Base-by-base conservation (phyloP, 1,284 basidiomycete species). In the Entoloma clypeatum region DNA sequence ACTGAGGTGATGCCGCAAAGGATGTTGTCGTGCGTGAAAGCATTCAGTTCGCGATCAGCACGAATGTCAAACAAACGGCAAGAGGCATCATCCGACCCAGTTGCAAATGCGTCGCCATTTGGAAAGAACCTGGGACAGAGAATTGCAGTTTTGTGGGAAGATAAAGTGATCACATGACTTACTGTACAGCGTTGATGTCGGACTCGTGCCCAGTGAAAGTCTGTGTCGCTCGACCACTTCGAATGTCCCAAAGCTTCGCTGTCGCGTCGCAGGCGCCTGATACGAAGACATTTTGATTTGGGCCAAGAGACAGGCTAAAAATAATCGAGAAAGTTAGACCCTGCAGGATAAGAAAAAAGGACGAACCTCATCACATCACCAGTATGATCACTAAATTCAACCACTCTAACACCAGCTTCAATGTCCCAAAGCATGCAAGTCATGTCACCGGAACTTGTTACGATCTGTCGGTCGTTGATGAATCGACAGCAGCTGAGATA, bases 401-500 rank as follows among this genome's bases (percentile, higher is more conserved):
- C 86, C 10, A 93, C 88, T 48, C 93, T 77, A 2, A 93, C 91
- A 51, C 95, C 96, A 19, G 92, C 91, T 64, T 98, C 94, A 51
- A 99, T 91, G 67, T 99, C 95, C 95, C 96, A 99, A 27, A 98
- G 77, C 92, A 99, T 98, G 64, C 96, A 98, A 28, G 93, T 96
- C 94, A 98, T 99, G 67, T 99, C 95, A 47, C 95, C 95, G 13
- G 93, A 97, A 51, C 83, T 87, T 21, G 95, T 99, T 48, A 99
- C 83, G 57, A 99, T 97, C 74, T 99, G 93, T 46, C 94, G 79
- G 69, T 99, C 96, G 60, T 92, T 97, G 71, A 98, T 83, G 74
- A 99, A 99, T 29, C 95, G 85, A 69, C 95, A 98, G 75, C 95
- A 98, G 56, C 84, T 89, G 53, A 99, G 83, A 64, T 99, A 99